These are phyloP conservation scores for Helotiales sp. DNA, from an alignment of 2,329 filamentous ascomycete species.

Conservation along the genomic window DNA sequence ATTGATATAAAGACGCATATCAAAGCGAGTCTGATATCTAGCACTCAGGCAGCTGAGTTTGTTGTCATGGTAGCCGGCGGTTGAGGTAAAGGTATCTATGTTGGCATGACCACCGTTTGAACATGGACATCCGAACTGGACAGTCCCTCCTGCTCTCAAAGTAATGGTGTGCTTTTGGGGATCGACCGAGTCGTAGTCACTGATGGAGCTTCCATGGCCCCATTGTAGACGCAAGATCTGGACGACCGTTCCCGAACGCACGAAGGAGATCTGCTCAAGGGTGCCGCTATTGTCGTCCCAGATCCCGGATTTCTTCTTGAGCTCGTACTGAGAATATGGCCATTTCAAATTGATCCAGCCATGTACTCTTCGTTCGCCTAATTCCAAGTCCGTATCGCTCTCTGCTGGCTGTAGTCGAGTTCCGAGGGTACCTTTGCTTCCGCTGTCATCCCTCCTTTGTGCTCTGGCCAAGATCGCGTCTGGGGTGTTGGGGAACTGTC, in stretches of 20 bases:
- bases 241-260: conserved; percentile 16
- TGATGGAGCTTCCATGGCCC: conserved; percentile 20
- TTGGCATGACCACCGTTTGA: conserved; percentile 18
- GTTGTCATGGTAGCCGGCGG: neutral
- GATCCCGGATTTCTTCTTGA: conserved; percentile 9
- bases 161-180: conserved; percentile 9
- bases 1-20: conserved; percentile 18
- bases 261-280: conserved; percentile 22
- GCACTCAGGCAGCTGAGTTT: conserved; percentile 16
- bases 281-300: conserved; percentile 11
- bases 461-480: conserved; percentile 23
- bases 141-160: conserved; percentile 15
- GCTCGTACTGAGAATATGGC: conserved; percentile 22
- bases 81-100: conserved; percentile 9
- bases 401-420: conserved; percentile 11
- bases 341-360: conserved; percentile 24
- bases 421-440: conserved; percentile 22
- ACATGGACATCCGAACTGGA: conserved; percentile 25
- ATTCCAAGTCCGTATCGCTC: conserved; percentile 9
- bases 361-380: conserved; percentile 19
- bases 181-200: conserved; percentile 15
- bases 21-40: conserved; percentile 13
- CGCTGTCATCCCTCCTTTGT: conserved; percentile 19
- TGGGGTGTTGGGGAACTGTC: conserved; percentile 19
- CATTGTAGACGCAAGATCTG: conserved; percentile 21